Evolutionary conservation across 768 basidiomycete genomes (phyloP).

Genomic region (Rhizopogon vinicolor): DNA sequence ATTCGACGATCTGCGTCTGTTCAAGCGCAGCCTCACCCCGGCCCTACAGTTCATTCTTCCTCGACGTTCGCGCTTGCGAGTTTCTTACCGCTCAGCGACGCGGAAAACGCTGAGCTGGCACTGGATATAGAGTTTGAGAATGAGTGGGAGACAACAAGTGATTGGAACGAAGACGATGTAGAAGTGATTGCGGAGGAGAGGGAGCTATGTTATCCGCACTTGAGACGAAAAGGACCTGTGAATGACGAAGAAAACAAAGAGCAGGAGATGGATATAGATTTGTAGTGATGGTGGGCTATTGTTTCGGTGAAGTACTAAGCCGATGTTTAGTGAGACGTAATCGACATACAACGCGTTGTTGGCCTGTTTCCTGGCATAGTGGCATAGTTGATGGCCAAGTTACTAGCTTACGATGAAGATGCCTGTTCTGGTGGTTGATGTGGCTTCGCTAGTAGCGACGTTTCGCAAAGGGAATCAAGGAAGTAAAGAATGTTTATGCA

Average conservation of each 20-base stretch:
- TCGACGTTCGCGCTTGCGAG: conserved; percentile 13
- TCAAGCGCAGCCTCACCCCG: conserved; percentile 38
- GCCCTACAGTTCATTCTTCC: neutral
- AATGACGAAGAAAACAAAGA: conserved; percentile 37
- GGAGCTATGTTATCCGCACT: conserved; percentile 57
- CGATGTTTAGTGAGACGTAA: conserved; percentile 51
- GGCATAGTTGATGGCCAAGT: conserved; percentile 27
- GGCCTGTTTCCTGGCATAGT: conserved; percentile 17
- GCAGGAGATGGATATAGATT: conserved; percentile 31
- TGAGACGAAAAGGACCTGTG: conserved; percentile 8
- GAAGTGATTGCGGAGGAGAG: conserved; percentile 72
- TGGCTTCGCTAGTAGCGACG: conserved; percentile 64
- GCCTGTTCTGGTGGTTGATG: conserved; percentile 30
- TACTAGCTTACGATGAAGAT: conserved; percentile 18
- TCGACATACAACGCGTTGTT: conserved; percentile 64
- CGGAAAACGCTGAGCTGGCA: conserved; percentile 48
- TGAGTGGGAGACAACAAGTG: conserved; percentile 85
- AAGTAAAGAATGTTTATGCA: conserved; percentile 94
- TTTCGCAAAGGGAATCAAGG: conserved; percentile 83
- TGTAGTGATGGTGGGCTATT: conserved; percentile 6
- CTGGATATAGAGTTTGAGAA: conserved; percentile 86
- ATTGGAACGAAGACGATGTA: conserved; percentile 88
- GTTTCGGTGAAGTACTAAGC: neutral
- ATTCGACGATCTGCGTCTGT: conserved; percentile 72
- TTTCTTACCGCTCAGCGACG: conserved; percentile 33